These are phyloP conservation scores for Aspergillus diversus DNA, from an alignment of 495 filamentous ascomycete species.

Conservation along the genomic window DNA sequence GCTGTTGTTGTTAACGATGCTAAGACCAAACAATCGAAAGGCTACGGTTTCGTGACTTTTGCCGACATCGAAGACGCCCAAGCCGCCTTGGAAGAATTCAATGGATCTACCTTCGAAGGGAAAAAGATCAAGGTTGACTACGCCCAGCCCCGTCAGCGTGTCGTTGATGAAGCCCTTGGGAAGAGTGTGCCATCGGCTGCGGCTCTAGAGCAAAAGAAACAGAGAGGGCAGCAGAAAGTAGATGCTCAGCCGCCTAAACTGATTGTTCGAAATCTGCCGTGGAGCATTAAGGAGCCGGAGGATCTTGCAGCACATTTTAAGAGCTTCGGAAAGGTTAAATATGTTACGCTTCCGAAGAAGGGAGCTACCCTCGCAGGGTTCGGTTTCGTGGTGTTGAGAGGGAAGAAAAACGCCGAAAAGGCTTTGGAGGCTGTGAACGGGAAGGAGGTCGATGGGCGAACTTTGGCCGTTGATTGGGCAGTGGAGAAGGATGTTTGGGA, in stretches of 20 bases:
- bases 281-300: conserved; percentile 87
- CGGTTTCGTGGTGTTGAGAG: conserved; percentile 87
- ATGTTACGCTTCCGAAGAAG: conserved; percentile 75
- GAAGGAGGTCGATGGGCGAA: conserved; percentile 83
- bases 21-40: conserved; percentile 79
- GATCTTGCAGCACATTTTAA: conserved; percentile 77
- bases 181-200: conserved; percentile 53
- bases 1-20: conserved; percentile 84
- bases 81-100: conserved; percentile 74
- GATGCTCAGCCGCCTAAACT: conserved; percentile 72
- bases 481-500: conserved; percentile 91
- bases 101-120: conserved; percentile 72
- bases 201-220: conserved; percentile 57
- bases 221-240: conserved; percentile 58
- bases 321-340: conserved; percentile 88
- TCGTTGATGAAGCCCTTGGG: conserved; percentile 54
- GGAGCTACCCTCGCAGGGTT: conserved; percentile 79
- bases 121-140: conserved; percentile 83
- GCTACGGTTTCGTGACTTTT: conserved; percentile 97
- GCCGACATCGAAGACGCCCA: conserved; percentile 89
- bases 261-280: conserved; percentile 94
- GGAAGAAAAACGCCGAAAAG: conserved; percentile 88
- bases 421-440: conserved; percentile 86
- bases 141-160: conserved; percentile 81
- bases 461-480: conserved; percentile 92